Evolutionary conservation across 23 red algal species (phyloP).

Genomic region (Gracilariopsis chorda): DNA sequence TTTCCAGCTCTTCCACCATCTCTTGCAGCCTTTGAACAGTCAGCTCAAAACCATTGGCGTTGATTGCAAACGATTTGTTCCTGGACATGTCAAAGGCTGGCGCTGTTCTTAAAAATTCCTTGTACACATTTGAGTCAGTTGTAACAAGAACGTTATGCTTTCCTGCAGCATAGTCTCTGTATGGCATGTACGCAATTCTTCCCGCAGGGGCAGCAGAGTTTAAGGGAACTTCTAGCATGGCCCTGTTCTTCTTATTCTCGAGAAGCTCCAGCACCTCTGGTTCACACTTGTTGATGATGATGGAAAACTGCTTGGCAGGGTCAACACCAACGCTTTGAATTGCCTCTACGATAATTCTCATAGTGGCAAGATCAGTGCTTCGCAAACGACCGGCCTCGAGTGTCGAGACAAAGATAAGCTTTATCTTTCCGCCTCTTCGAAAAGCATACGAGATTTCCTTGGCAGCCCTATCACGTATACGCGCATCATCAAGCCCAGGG

Average conservation of each 20-base stretch:
- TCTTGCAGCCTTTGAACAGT: neutral
- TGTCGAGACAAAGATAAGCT: neutral
- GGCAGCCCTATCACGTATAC: neutral
- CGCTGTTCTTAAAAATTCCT: neutral
- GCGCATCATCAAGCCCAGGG: neutral
- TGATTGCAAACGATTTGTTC: neutral
- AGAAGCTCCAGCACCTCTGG: neutral
- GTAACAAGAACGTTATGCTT: neutral
- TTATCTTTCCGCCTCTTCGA: neutral
- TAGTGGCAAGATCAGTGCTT: neutral
- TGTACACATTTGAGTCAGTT: neutral
- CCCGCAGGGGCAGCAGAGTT: neutral
- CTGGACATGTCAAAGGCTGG: neutral
- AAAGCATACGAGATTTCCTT: neutral
- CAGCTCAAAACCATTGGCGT: neutral
- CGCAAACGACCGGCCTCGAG: constrained; percentile 1
- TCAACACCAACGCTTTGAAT: neutral
- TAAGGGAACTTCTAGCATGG: neutral
- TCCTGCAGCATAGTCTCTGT: neutral
- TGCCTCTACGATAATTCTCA: neutral
- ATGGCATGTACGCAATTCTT: neutral
- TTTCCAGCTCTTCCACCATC: neutral
- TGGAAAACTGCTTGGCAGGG: neutral
- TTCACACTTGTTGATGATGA: constrained; percentile 26
- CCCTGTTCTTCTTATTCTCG: neutral